Base-by-base conservation (phyloP, 768 basidiomycete species). In the Pholiota conissans region DNA sequence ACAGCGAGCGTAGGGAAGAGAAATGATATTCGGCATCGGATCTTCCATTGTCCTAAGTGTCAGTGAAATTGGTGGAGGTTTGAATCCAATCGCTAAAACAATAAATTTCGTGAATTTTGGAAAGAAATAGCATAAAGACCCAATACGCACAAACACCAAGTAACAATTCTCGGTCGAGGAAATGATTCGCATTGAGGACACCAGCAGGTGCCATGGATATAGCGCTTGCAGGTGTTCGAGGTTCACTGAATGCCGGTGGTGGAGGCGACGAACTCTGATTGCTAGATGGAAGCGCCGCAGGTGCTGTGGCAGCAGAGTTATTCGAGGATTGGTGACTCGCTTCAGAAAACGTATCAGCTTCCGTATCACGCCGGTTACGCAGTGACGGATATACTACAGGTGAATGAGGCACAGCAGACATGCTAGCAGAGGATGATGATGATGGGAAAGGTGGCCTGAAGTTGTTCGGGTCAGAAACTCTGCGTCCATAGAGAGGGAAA, bases 1-100 rank as follows among this genome's bases (percentile, higher is more conserved):
- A 45, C 79, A 83, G 59, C 81, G 82, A 5, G 85, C 87, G 65
- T 86, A 87, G 5, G 89, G 88, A 54, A 93, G 74, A 4, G 84
- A 80, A n/a, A 93, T 84, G 40, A 89, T 80, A 60, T 87, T 85
- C 4, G 91, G 91, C 73, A 93, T 81, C 2, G 78, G 64, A 14
- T 74, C 77, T 37, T 71, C 59, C 81, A 87, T 82, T 1, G 80
- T 78, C 11, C 69, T 52, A n/a, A 81, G 64, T 30, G 73, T 68
- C 0, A 75, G 63, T 8, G 80, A 76, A 53, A 91, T 83, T 1
- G 75, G 71, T 0, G 91, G 89, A 28, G 79, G 71, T 45, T 71
- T 68, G 64, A 91, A 91, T 2, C 88, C 87, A 60, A 91, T 78
- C 13, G 90, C 91, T 92, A 60, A 56, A 46, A 51, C 8, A n/a